Conservation (phyloP, 306 rosid species). For the Acacia melanoxylon region DNA sequence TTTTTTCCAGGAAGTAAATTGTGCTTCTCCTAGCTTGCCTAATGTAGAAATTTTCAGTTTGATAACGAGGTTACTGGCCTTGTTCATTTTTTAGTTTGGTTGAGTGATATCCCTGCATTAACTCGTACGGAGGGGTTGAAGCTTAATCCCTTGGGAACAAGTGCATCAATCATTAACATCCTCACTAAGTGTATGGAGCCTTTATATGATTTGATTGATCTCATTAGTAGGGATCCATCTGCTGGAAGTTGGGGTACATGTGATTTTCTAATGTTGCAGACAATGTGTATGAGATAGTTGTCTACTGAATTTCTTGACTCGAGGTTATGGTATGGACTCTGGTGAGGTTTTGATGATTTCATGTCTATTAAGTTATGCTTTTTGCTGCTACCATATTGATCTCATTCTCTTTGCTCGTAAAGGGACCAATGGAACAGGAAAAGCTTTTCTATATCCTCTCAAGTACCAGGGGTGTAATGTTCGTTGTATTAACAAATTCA, state of each 20-base stretch:
- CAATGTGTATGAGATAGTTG: too few relatives aligned
- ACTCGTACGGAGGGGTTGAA: not conserved
- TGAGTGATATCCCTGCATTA: not conserved
- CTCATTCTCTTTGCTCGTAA: not conserved
- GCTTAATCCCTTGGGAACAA: not conserved
- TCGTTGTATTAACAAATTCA: slow-evolving; percentile 12
- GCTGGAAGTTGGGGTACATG: not conserved
- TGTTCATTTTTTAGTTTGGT: not conserved
- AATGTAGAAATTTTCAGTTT: not conserved
- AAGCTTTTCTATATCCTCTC: not conserved
- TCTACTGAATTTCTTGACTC: not conserved
- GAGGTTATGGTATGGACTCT: not conserved
- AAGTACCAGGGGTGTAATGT: not conserved
- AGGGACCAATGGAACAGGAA: not conserved
- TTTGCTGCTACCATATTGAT: not conserved
- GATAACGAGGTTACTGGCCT: not conserved
- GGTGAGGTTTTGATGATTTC: not conserved
- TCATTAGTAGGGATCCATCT: not conserved
- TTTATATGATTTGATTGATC: not conserved
- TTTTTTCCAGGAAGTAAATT: not conserved
- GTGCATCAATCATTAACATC: not conserved
- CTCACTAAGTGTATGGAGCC: not conserved
- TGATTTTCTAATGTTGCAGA: too few relatives aligned
- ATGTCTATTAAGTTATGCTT: not conserved
- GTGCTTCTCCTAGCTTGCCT: not conserved